Conservation (phyloP, 2,329 filamentous ascomycete species). For the Botrytis elliptica region DNA sequence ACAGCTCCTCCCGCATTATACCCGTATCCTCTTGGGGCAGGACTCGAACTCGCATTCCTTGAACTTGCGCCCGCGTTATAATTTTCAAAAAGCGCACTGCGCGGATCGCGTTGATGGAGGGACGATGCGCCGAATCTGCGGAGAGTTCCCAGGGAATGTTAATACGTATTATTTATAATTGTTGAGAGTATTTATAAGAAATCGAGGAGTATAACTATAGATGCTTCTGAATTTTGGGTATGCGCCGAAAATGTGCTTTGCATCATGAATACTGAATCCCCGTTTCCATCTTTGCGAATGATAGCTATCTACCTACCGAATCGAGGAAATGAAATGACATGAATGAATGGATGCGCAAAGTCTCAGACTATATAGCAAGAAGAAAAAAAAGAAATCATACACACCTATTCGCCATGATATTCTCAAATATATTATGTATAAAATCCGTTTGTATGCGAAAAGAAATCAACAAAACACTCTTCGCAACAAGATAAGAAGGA, state of each 20-base stretch:
- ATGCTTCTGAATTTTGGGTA: not conserved
- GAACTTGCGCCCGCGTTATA: conserved; percentile 55
- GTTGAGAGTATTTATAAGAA: not conserved
- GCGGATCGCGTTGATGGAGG: conserved; percentile 71
- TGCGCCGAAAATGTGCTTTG: not conserved
- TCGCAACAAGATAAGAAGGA: not conserved
- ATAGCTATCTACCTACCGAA: not conserved
- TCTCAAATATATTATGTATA: not conserved
- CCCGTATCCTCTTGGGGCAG: conserved; percentile 45
- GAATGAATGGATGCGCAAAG: not conserved
- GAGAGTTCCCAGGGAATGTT: not conserved
- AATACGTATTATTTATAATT: not conserved
- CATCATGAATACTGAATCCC: not conserved
- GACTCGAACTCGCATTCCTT: conserved; percentile 23
- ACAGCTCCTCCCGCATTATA: conserved; percentile 47
- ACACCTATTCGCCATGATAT: conserved; percentile 11
- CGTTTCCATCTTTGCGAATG: not conserved
- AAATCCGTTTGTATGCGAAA: not conserved
- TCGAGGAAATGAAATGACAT: not conserved
- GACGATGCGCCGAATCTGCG: conserved; percentile 64
- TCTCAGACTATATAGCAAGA: not conserved
- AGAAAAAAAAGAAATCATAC: not conserved
- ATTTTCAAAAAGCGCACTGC: conserved; percentile 72
- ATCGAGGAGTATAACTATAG: not conserved
- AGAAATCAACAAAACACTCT: not conserved